A percentile compares a stretch with the other conserved stretches of the same genome.
Evolutionary conservation across 192 early-diverging fungal species (phyloP).

Genomic region (Coemansia sp.): DNA sequence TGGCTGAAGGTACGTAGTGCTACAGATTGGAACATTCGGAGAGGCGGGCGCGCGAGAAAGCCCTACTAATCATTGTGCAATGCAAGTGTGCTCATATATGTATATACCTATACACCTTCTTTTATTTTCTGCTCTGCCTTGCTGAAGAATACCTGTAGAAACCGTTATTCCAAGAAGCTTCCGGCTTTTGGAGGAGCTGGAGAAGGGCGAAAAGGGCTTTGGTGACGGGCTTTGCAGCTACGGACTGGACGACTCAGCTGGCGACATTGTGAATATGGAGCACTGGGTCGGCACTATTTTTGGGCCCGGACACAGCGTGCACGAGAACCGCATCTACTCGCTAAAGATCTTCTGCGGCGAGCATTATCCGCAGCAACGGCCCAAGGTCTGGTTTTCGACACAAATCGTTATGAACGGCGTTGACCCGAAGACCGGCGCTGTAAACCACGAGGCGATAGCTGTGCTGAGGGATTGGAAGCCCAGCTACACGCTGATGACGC

Average conservation of each 20-base stretch:
- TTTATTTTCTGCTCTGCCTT: background rate
- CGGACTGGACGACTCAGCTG: constrained; percentile 81
- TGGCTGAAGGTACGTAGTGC: constrained; percentile 3
- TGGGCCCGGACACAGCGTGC: constrained; percentile 72
- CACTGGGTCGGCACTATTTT: constrained; percentile 96
- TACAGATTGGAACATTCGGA: background rate
- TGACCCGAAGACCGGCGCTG: constrained; percentile 76
- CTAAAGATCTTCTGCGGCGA: constrained; percentile 82
- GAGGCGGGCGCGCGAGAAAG: background rate
- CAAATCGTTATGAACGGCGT: constrained; percentile 88
- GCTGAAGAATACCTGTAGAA: background rate
- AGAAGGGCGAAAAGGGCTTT: constrained; percentile 95
- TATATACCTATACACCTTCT: background rate
- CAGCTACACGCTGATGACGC: constrained; percentile 72
- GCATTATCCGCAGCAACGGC: constrained; percentile 83
- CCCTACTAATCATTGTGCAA: too few relatives aligned
- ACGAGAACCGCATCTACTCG: constrained; percentile 95
- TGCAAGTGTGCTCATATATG: too few relatives aligned
- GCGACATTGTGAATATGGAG: constrained; percentile 68
- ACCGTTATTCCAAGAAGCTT: constrained; percentile 93
- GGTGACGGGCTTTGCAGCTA: constrained; percentile 94
- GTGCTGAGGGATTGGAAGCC: constrained; percentile 88
- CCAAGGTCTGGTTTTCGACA: constrained; percentile 77
- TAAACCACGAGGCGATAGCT: constrained; percentile 64
- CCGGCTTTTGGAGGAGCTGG: constrained; percentile 92